Evolutionary conservation across 2,329 filamentous ascomycete genomes (phyloP).

Genomic region (Penicillium sp.): DNA sequence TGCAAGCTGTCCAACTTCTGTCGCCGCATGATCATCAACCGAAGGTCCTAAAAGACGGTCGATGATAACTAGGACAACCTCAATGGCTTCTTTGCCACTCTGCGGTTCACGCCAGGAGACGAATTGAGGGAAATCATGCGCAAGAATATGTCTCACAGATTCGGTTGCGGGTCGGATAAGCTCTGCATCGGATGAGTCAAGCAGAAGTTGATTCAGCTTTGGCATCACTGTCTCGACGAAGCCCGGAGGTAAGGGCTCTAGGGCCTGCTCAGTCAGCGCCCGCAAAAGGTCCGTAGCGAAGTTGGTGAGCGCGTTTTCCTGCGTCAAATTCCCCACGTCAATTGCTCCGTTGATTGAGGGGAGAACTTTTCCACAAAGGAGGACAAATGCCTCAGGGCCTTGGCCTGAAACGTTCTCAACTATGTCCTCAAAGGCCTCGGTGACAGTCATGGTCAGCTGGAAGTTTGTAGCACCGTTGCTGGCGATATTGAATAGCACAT

Average conservation of each 20-base stretch:
- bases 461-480: constrained; percentile 89
- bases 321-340: constrained; percentile 82
- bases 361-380: constrained; percentile 82
- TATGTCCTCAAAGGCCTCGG: constrained; percentile 89
- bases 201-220: constrained; percentile 80
- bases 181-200: constrained; percentile 84
- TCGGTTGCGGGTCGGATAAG: constrained; percentile 85
- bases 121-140: constrained; percentile 87
- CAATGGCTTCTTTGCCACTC: constrained; percentile 78
- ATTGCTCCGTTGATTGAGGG: constrained; percentile 88
- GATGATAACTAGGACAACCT: constrained; percentile 88
- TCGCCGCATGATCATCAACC: constrained; percentile 91
- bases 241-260: constrained; percentile 81
- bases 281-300: constrained; percentile 85
- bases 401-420: constrained; percentile 69
- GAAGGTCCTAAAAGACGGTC: constrained; percentile 82
- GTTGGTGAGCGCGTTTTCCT: constrained; percentile 78
- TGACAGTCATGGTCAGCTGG: constrained; percentile 85
- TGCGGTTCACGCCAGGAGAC: constrained; percentile 82
- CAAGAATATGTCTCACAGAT: constrained; percentile 85
- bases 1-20: constrained; percentile 93
- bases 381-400: constrained; percentile 71
- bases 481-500: constrained; percentile 85
- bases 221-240: constrained; percentile 86
- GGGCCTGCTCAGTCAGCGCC: constrained; percentile 79